Base-by-base conservation (phyloP, 2,329 filamentous ascomycete species). In the Xylaria multiplex region DNA sequence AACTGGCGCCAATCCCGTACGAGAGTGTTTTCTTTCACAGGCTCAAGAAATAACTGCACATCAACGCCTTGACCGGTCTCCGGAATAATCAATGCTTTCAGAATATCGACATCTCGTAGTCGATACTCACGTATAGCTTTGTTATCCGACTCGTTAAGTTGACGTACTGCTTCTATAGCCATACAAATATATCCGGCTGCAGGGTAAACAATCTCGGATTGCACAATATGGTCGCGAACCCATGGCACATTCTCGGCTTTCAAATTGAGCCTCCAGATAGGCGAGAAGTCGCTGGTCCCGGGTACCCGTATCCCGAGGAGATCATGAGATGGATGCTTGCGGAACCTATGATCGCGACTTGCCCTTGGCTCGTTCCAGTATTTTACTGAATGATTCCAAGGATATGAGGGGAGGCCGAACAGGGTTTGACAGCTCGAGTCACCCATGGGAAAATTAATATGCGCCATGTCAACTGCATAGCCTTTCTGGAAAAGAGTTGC, bases 281-380 rank as follows among this genome's bases (percentile, higher is more conserved):
- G 30, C 1, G n/a, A 46, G 1, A 42, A 13, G 13, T 56, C 49
- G 3, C 58, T 49, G 3, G 19, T 65, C 0, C 58, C 62, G 9
- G 62, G 46, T 1, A 70, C 6, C 2, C 30, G 59, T 6, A 46
- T 14, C 0, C 71, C 71, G 0, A 73, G 66, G 1, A 73, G 62
- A 3, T 72, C 70, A 46, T 71, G 66, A 6, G 48, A 22, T 2
- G 60, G 45, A n/a, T 68, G 40, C 1, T 32, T 59, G 2, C 69
- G 49, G 19, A 59, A 35, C 0, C 70, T 55, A 24, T 61, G 43
- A 16, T 62, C 67, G 8, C 22, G 40, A 19, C 59, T 71, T 19
- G 55, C n/a, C n/a, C 66, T 50, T 3, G 70, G 6, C 19, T 73
- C 71, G 1, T 46, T 24, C 71, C 70, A 72, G 50, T 64, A 58